Conservation (phyloP, 2,329 filamentous ascomycete genomes). For the Balansia obtecta region DNA sequence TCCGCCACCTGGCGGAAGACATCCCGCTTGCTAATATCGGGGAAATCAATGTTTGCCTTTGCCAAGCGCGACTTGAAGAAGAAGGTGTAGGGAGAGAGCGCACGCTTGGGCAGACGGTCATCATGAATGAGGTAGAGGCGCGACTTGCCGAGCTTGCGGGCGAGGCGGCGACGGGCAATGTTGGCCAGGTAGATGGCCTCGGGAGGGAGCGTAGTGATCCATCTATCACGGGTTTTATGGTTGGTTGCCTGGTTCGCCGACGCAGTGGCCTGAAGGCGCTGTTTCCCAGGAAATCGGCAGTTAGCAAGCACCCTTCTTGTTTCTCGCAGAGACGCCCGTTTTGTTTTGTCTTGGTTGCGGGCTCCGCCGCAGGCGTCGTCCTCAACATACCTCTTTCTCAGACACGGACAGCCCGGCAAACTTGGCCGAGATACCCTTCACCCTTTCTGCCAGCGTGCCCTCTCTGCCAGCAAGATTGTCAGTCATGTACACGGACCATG, state of each 20-base stretch:
- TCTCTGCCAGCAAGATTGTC: slow-evolving; percentile 16
- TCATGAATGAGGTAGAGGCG: slow-evolving; percentile 26
- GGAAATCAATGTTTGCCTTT: slow-evolving; percentile 13
- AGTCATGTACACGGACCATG: slow-evolving; percentile 27
- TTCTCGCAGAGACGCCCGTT: neutral
- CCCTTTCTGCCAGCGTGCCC: slow-evolving; percentile 9
- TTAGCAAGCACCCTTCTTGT: too few species aligned
- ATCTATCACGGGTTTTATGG: slow-evolving; percentile 27
- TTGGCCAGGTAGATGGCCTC: slow-evolving; percentile 33
- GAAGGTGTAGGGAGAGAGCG: slow-evolving; percentile 19
- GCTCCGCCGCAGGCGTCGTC: too few species aligned
- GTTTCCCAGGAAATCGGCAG: neutral
- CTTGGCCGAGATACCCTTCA: slow-evolving; percentile 15
- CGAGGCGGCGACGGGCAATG: slow-evolving; percentile 30
- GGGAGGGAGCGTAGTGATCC: slow-evolving; percentile 32
- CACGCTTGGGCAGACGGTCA: slow-evolving; percentile 32
- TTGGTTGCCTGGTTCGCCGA: slow-evolving; percentile 30
- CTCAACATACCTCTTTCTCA: slow-evolving; percentile 30
- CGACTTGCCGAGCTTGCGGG: slow-evolving; percentile 20
- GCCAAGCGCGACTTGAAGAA: slow-evolving; percentile 27
- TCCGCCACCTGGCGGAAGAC: slow-evolving; percentile 13
- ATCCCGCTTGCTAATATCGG: slow-evolving; percentile 8
- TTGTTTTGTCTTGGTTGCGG: neutral
- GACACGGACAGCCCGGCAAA: slow-evolving; percentile 28
- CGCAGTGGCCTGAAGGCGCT: slow-evolving; percentile 21